Evolutionary conservation across 768 basidiomycete species (phyloP), one percentile per base, ranked within the genome.

Genomic region (Boletales sp.): DNA sequence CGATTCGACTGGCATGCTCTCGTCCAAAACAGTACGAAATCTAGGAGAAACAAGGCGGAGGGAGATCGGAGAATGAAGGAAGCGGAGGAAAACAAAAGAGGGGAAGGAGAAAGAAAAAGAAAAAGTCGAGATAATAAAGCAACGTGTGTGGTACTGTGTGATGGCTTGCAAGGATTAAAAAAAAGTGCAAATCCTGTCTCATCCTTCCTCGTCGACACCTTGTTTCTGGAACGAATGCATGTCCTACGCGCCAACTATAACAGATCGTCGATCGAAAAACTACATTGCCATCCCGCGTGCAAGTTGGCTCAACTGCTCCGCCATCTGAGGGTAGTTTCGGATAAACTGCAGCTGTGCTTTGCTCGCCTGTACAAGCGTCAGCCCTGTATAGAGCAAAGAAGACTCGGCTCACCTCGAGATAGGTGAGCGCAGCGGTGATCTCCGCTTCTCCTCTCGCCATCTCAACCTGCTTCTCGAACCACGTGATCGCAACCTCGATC

Each of bases 361-460:
- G 39, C 90, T 87, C 11, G 94, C 93, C 83, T 93, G 66, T 1
- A 58, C n/a, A n/a, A 25, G 31, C 2, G 9, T 54, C 18, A 34
- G 25, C 21, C 8, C 19, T 5, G 32, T 12, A 32, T 19, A 14
- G 5, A 17, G 41, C 2, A 11, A 33, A 34, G 17, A 6, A 3
- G 17, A 31, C 12, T 31, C 31, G 11, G 74, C 84, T 59, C 62
- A 88, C 88, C 70, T 81, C 89, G 74, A 86, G 79, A 65, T 86
- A 90, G 9, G 86, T 87, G 67, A 91, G 66, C 36, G 85, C 84
- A 59, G 81, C 82, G 11, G 83, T 74, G 53, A 99, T 73, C 77
- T 99, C 95, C 0, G 82, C 83, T 70, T 96, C 94, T 28, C 87
- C 94, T 71, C 95, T 76, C 19, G 94, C 91, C 53, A 97, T 77